A percentile compares a stretch with the other conserved stretches of the same genome.
phyloP scores from a whole-genome alignment of 768 basidiomycete species.

The Panaeolus cyanescens region DNA sequence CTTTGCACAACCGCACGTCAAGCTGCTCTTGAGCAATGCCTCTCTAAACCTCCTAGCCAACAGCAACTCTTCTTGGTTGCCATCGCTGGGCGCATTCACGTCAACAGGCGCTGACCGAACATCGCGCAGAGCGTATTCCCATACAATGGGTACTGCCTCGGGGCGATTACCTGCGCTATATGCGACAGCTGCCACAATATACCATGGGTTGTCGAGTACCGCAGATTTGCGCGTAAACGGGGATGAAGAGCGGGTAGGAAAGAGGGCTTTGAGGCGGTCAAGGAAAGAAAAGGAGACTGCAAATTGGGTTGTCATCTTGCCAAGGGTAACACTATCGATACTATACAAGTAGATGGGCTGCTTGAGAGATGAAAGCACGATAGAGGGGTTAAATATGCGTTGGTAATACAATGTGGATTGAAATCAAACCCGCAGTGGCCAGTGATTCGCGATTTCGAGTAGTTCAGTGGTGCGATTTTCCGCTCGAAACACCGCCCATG shows the following conservation, averaged over 20 bases:
- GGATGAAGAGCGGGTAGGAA: background rate
- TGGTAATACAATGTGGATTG: too few species aligned
- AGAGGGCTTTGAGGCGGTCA: background rate
- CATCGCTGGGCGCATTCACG: conserved; percentile 6
- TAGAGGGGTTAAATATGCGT: too few species aligned
- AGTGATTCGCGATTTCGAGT: too few species aligned
- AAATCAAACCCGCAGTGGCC: too few species aligned
- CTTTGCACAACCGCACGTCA: conserved; percentile 59
- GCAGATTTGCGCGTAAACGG: background rate
- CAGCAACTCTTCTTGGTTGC: conserved; percentile 32
- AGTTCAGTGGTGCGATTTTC: too few species aligned
- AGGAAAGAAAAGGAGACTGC: background rate
- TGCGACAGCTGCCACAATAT: conserved; percentile 54
- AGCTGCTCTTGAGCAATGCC: conserved; percentile 60
- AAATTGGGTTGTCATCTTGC: background rate
- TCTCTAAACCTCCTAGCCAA: conserved; percentile 62
- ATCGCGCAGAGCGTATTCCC: conserved; percentile 49
- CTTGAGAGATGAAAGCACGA: too few species aligned
- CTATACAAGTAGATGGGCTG: too few species aligned
- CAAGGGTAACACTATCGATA: too few species aligned
- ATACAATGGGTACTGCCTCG: conserved; percentile 58
- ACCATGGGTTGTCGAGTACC: conserved; percentile 50
- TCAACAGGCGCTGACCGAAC: conserved; percentile 28
- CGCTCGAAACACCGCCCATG: too few species aligned
- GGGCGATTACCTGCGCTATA: conserved; percentile 62